Base-by-base conservation (phyloP, 2,329 filamentous ascomycete genomes). In the Curvularia lunata region DNA sequence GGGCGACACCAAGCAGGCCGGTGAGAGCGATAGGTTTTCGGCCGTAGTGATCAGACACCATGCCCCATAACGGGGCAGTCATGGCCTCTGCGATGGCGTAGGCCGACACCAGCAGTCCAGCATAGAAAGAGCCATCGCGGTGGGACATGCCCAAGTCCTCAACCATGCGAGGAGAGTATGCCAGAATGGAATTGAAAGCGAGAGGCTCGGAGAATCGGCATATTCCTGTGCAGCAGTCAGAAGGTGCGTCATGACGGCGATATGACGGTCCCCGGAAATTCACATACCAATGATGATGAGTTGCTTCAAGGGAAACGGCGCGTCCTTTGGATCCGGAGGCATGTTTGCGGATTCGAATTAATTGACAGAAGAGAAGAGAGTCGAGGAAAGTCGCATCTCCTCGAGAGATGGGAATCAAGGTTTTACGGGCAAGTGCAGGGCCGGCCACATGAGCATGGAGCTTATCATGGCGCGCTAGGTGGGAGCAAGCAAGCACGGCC, bases 151-250 rank as follows among this genome's bases (percentile, higher is more conserved):
- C 73, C 40, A 83, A 65, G 48, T 78, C 74, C 57, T 74, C 65
- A 21, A 77, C 75, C 68, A 78, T 75, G 49, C 71, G 63, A 55
- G 67, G 75, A 53, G 74, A 75, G 63, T 97, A 97, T 30, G 93
- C 93, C 70, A 96, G 96, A 79, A 97, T 96, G 74, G 91, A 96
- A 13, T 93, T 97, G 70, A 97, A 86, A 43, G 93, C 93, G 70
- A 97, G 92, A 28, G 93, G 93, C 79, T 97, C 93, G 54, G 92
- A 92, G 65, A 97, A 86, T 70, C 93, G 91, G 73, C 96, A 93
- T 81, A 97, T 92, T 75, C 92, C 92, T 96, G 68, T 42, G 47
- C 55, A 56, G 54, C 28, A 48, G 64, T 71, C 54, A 73, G 69
- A 49, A 61, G 48, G 42, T 41, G 38, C 41, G 51, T 53, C 8